Evolutionary conservation across 805 yeast genomes (phyloP), one percentile per base, ranked within the genome.

Genomic region (Sugiyamaella boreocaroliniensis): DNA sequence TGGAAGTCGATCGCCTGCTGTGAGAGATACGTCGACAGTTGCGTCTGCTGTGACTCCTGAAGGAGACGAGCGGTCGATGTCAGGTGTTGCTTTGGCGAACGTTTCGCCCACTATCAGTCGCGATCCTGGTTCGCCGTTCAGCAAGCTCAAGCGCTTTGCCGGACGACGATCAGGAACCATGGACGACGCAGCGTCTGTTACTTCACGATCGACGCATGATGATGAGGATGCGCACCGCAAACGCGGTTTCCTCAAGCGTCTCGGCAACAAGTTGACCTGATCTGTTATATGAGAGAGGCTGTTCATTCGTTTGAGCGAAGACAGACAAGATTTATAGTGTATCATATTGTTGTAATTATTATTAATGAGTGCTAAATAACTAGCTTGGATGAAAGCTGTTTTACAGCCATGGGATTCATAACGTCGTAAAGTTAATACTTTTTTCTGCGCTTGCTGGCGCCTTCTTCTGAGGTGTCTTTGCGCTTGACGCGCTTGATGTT

Each of bases 401-500:
- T 22, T 22, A 22, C 26, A 22, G 26, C 3, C 6, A 6, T 4
- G 26, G 6, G 26, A 6, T 3, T 22, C 26, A 22, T 22, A 22
- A 22, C 26, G 26, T 22, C 26, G 26, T 22, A 6, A 22, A 22
- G 26, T 22, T 22, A 22, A 22, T 22, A 32, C 37, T 32, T 32
- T 19, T 45, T 45, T 12, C 48, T 15, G n/a, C 48, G 40, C 14
- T 45, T 45, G 18, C 40, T 16, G 32, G 41, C 22, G 12, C n/a
- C 20, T 15, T 45, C 48, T 29, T 15, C 40, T 2, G 41, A 16
- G n/a, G 46, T 15, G 18, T 49, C 52, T 15, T 40, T 40, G 15
- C 52, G 42, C 43, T 49, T 54, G 32, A 51, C 37, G 14, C 41
- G 46, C 32, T 50, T 53, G 14, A 48, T 18, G 10, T 48, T 16